These are phyloP conservation scores for Dioscorea dumetorum DNA, from an alignment of 106 monocot species.

Conservation along the genomic window DNA sequence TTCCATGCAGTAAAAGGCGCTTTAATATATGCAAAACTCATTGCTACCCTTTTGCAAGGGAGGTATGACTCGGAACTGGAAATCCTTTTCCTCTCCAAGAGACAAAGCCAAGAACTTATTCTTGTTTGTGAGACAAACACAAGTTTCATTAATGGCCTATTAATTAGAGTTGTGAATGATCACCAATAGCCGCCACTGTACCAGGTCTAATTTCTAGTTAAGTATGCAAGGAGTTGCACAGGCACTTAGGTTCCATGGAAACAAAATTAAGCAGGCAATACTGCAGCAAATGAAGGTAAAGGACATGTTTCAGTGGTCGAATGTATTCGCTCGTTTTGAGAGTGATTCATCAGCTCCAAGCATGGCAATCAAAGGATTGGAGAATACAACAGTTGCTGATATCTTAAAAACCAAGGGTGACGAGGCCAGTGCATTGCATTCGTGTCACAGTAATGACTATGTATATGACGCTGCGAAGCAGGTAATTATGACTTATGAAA, in stretches of 20 bases:
- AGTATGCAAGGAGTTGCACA: conserved; percentile 39
- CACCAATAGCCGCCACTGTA: not conserved
- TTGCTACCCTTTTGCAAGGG: too few relatives aligned
- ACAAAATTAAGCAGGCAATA: conserved; percentile 29
- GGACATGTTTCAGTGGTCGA: conserved; percentile 20
- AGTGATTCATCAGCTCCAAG: conserved; percentile 10
- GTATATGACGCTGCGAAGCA: conserved; percentile 56
- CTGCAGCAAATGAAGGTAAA: conserved; percentile 34
- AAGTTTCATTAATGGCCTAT: not conserved
- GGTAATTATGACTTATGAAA: conserved; percentile 14
- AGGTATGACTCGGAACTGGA: too few relatives aligned
- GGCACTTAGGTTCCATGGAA: conserved; percentile 35
- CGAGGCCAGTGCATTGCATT: conserved; percentile 28
- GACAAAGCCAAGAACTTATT: not conserved
- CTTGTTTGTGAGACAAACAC: not conserved
- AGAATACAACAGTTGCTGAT: conserved; percentile 57
- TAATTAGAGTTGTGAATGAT: not conserved
- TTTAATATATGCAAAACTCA: too few relatives aligned
- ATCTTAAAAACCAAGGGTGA: conserved; percentile 42
- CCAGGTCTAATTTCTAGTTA: not conserved
- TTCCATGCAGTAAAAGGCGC: too few relatives aligned
- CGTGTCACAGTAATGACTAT: conserved; percentile 32
- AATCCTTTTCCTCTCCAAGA: not conserved
- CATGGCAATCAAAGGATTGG: conserved; percentile 33
- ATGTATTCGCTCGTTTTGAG: conserved; percentile 21